Evolutionary conservation across 2,329 filamentous ascomycete genomes (phyloP).

Genomic region (Fusarium illudens): DNA sequence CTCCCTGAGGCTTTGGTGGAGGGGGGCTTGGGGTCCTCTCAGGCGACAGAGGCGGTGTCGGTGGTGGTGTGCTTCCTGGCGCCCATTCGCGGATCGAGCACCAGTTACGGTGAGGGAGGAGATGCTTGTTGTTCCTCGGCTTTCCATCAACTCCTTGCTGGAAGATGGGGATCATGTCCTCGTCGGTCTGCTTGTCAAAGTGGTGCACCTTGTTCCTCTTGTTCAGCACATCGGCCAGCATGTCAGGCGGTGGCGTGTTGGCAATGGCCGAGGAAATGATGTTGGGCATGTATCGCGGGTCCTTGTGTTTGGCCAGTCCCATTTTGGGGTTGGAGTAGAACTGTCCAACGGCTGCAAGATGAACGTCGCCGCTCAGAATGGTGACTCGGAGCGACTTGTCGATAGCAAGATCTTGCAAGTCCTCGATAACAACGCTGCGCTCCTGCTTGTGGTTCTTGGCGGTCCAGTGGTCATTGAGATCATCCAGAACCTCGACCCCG

Average conservation of each 20-base stretch:
- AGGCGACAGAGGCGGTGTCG: constrained; percentile 66
- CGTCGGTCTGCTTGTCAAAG: constrained; percentile 81
- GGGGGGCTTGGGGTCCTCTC: constrained; percentile 53
- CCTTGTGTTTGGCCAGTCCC: constrained; percentile 81
- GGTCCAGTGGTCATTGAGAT: constrained; percentile 97
- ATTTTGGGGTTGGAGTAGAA: constrained; percentile 94
- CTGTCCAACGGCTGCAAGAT: constrained; percentile 89
- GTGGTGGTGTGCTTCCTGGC: constrained; percentile 78
- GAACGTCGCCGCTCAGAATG: constrained; percentile 92
- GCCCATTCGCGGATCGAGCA: constrained; percentile 88
- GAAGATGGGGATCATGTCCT: constrained; percentile 96
- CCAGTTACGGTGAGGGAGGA: constrained; percentile 93
- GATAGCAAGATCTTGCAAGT: constrained; percentile 90
- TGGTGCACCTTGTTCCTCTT: constrained; percentile 86
- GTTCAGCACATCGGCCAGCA: constrained; percentile 91
- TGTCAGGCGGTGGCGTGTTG: constrained; percentile 86
- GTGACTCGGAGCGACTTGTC: constrained; percentile 93
- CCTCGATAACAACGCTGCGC: constrained; percentile 84
- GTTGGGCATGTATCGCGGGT: constrained; percentile 97
- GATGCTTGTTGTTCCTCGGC: constrained; percentile 86
- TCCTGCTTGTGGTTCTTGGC: constrained; percentile 94
- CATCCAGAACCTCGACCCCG: constrained; percentile 89
- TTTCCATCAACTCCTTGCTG: constrained; percentile 88
- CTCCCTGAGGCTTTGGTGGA: constrained; percentile 43
- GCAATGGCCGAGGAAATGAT: constrained; percentile 93